These are phyloP conservation scores for Liriodendron chinense DNA, from an alignment of 164 flowering plant species.

Conservation along the genomic window DNA sequence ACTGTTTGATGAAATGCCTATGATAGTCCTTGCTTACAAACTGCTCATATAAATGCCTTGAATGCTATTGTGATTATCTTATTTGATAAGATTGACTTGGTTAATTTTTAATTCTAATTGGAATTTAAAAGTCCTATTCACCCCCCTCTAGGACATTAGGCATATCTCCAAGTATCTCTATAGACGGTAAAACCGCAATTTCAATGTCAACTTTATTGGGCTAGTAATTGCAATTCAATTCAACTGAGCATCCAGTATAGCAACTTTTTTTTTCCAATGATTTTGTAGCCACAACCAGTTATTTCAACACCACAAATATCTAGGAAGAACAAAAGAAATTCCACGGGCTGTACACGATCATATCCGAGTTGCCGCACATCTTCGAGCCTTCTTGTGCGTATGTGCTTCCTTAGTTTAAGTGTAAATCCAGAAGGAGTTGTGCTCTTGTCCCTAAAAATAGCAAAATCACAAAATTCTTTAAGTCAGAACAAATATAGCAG, in stretches of 20 bases:
- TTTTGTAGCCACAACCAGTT: not conserved
- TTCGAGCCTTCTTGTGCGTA: constrained; percentile 91
- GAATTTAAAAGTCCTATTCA: no score
- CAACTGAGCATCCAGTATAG: not conserved
- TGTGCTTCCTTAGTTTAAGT: constrained; percentile 87
- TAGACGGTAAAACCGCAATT: no score
- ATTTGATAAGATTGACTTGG: no score
- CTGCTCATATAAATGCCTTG: no score
- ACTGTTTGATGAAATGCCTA: no score
- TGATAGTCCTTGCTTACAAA: no score
- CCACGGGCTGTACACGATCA: constrained; percentile 62
- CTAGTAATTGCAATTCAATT: not conserved
- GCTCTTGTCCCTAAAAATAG: constrained; percentile 70
- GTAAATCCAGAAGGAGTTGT: constrained; percentile 97
- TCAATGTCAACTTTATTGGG: not conserved
- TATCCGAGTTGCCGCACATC: constrained; percentile 98
- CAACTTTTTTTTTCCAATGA: not conserved
- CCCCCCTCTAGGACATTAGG: no score
- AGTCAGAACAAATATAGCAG: not conserved
- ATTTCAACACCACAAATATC: not conserved
- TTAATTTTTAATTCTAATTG: no score
- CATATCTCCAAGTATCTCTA: no score
- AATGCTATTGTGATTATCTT: no score
- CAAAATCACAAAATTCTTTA: not conserved
- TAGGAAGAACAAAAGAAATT: constrained; percentile 1